phyloP scores from a whole-genome alignment of 495 filamentous ascomycete genomes.

The Lichina pygmaea region DNA sequence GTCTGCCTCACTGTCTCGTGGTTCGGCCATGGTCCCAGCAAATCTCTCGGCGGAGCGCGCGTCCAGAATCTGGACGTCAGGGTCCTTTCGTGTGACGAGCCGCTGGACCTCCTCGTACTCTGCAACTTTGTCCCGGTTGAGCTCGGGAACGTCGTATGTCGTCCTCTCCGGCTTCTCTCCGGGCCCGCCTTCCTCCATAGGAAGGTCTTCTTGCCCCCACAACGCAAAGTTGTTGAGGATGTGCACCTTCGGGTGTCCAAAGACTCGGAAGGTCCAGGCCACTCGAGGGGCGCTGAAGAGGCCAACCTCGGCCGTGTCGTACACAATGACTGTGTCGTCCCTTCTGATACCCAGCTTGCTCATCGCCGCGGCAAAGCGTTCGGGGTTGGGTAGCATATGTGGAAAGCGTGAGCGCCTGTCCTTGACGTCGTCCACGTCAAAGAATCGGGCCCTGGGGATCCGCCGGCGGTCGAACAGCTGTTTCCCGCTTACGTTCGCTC shows the following conservation, averaged over 20 bases:
- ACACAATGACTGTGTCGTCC: conserved; percentile 78
- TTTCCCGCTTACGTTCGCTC: conserved; percentile 56
- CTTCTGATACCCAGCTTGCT: conserved; percentile 54
- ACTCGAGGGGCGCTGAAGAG: conserved; percentile 87
- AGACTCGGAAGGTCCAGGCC: conserved; percentile 73
- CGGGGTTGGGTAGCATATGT: conserved; percentile 76
- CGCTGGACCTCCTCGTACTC: conserved; percentile 57
- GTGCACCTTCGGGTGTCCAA: conserved; percentile 77
- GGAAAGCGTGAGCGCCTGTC: conserved; percentile 74
- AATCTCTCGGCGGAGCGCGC: conserved; percentile 59
- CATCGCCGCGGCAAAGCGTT: conserved; percentile 71
- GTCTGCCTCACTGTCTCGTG: conserved; percentile 26
- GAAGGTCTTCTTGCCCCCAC: conserved; percentile 61
- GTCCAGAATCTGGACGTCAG: conserved; percentile 70
- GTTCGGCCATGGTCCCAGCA: conserved; percentile 63
- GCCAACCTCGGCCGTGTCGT: conserved; percentile 66
- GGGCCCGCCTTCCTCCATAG: conserved; percentile 52
- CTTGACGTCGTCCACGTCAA: conserved; percentile 76
- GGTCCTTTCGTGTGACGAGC: conserved; percentile 39
- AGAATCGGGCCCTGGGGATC: conserved; percentile 80
- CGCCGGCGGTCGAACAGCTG: conserved; percentile 48
- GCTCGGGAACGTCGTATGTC: conserved; percentile 26
- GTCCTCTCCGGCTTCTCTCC: conserved; percentile 24
- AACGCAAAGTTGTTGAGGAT: conserved; percentile 80
- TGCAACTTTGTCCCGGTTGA: conserved; percentile 28